Base-by-base conservation (phyloP, 495 filamentous ascomycete genomes). In the Penicillium longicatenatum region DNA sequence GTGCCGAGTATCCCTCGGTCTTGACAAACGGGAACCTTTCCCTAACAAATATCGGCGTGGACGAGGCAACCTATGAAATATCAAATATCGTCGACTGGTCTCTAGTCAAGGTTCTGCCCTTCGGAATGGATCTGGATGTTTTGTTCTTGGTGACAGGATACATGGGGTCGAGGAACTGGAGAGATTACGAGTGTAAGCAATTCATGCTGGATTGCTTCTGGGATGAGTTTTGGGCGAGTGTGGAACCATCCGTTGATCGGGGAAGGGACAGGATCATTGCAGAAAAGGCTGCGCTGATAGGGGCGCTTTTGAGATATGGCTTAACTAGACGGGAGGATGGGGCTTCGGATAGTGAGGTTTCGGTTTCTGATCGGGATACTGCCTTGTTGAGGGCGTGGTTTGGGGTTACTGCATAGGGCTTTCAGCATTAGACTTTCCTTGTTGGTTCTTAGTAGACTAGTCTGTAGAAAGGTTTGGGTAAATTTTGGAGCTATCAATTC, bases 21-120 rank as follows among this genome's bases (percentile, higher is more conserved):
- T 6, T 55, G 12, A 55, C 42, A 14, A 33, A 55, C 11, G 42
- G 53, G 6, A 39, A 55, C 26, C 30, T 55, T 5, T 47, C 44
- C 9, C 29, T 37, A 17, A 48, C 42, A 1, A 55, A 48, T 39
- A 29, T 55, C 22, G 44, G 24, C 17, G 20, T 48, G 20, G 30
- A 48, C 12, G 26, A 46, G 41, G 17, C 31, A 3, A 55, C 53
- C 11, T 26, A 16, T 29, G 43, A 39, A n/a, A 47, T 55, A 11
- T 29, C 43, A 12, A 26, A 29, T 37, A 55, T 55, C 17, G 53
- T 55, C 29, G 53, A 55, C 43, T 55, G 53, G 53, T 55, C 53
- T 12, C 42, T 55, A 4, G 19, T 17, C 1, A 39, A 22, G 19
- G 19, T 55, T 4, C 42, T 35, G 3, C 53, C 53, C 0, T 55